Conservation (phyloP, 257 asterid species). For the Buddleja alternifolia region DNA sequence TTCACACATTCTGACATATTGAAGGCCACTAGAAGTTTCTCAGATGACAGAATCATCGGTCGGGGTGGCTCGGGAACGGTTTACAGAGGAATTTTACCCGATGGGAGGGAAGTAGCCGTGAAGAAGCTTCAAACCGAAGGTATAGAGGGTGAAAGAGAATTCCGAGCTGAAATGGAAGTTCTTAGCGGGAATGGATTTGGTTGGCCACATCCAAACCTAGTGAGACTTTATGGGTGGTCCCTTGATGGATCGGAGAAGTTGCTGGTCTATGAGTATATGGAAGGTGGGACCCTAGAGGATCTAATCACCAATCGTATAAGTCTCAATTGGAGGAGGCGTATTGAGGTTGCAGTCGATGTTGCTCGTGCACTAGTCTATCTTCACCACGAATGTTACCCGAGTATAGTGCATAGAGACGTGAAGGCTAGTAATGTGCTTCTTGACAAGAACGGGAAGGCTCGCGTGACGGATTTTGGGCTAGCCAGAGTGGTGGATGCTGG, state of each 20-base stretch:
- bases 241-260: constrained; percentile 80
- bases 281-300: constrained; percentile 85
- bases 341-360: constrained; percentile 72
- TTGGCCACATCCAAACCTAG: constrained; percentile 98
- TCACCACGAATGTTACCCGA: constrained; percentile 90
- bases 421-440: constrained; percentile 94
- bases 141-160: constrained; percentile 82
- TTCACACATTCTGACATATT: constrained; percentile 87
- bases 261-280: constrained; percentile 89
- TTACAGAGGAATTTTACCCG: constrained; percentile 78
- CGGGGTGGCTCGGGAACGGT: constrained; percentile 90
- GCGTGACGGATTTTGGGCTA: constrained; percentile 92
- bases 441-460: constrained; percentile 71
- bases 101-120: constrained; percentile 83
- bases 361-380: constrained; percentile 78
- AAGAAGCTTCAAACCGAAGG: constrained; percentile 86
- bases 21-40: constrained; percentile 74
- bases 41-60: constrained; percentile 78
- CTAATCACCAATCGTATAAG: constrained; percentile 50
- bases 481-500: constrained; percentile 77
- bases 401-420: constrained; percentile 86
- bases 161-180: constrained; percentile 90
- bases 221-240: constrained; percentile 88
- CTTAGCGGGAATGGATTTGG: constrained; percentile 74
- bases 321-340: constrained; percentile 60